Conservation (phyloP, 2,329 filamentous ascomycete genomes). For the Monilinia laxa region DNA sequence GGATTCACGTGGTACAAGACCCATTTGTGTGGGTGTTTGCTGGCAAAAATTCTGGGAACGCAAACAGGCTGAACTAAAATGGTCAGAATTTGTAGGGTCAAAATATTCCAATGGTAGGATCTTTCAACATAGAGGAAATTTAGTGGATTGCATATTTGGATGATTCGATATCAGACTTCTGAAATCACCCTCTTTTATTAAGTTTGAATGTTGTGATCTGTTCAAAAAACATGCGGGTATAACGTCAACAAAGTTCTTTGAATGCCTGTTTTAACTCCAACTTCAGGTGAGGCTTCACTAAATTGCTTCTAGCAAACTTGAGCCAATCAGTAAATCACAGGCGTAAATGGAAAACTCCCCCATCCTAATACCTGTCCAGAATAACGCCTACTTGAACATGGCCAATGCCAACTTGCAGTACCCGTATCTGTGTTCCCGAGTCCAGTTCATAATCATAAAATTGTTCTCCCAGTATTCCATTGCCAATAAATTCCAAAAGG, state of each 20-base stretch:
- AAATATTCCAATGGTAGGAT: background rate
- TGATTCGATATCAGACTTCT: constrained; percentile 14
- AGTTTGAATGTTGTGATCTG: background rate
- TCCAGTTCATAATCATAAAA: background rate
- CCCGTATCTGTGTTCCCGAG: background rate
- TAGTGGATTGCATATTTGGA: constrained; percentile 3
- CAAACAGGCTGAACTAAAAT: constrained; percentile 6
- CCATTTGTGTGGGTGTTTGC: constrained; percentile 24
- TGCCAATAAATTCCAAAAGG: background rate
- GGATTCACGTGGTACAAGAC: constrained; percentile 9
- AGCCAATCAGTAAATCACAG: background rate
- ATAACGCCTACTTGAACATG: constrained; percentile 6
- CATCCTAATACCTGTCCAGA: background rate
- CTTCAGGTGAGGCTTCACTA: constrained; percentile 5
- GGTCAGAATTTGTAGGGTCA: background rate
- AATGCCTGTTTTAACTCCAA: background rate
- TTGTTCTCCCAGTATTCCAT: background rate
- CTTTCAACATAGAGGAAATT: background rate
- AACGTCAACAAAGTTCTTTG: background rate
- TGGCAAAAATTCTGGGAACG: constrained; percentile 18
- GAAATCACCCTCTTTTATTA: background rate
- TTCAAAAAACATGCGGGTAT: background rate
- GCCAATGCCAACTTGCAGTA: background rate
- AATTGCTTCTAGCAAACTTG: background rate
- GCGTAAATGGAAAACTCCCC: background rate